phyloP scores from a whole-genome alignment of 2,329 filamentous ascomycete species.

The Xylariaceae sp. region DNA sequence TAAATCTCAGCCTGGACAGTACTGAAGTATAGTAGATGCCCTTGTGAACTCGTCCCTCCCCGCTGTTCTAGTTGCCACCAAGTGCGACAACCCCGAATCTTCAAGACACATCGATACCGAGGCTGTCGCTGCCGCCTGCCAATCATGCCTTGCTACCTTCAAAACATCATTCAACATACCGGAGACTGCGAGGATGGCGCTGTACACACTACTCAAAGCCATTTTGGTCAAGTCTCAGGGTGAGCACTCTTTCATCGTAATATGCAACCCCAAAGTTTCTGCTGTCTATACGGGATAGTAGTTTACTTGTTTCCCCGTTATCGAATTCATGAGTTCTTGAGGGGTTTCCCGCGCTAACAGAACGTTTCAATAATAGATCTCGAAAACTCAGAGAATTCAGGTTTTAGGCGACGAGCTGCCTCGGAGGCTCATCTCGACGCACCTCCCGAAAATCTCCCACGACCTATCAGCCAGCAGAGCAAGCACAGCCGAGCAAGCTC shows the following conservation, averaged over 20 bases:
- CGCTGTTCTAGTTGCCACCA: constrained; percentile 79
- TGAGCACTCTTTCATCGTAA: constrained; percentile 42
- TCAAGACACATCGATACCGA: constrained; percentile 68
- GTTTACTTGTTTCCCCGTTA: no score
- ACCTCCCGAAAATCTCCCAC: constrained; percentile 45
- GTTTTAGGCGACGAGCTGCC: constrained; percentile 52
- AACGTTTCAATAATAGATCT: no score
- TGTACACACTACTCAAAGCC: constrained; percentile 70
- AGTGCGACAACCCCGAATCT: constrained; percentile 75
- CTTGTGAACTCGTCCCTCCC: constrained; percentile 70
- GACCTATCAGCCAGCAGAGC: constrained; percentile 57
- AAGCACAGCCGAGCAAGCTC: constrained; percentile 69
- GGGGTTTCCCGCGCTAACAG: no score
- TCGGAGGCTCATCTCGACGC: constrained; percentile 60
- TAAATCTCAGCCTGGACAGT: no score
- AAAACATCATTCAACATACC: constrained; percentile 67
- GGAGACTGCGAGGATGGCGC: constrained; percentile 69
- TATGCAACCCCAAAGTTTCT: no score
- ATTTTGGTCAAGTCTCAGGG: constrained; percentile 66
- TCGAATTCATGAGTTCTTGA: no score
- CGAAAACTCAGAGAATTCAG: constrained; percentile 40
- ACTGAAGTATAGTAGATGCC: constrained; percentile 54
- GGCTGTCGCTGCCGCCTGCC: constrained; percentile 59
- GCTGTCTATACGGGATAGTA: no score
- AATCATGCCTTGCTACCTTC: constrained; percentile 67